Base-by-base conservation (phyloP, 1,284 basidiomycete species). In the Apiotrichum brassicae region DNA sequence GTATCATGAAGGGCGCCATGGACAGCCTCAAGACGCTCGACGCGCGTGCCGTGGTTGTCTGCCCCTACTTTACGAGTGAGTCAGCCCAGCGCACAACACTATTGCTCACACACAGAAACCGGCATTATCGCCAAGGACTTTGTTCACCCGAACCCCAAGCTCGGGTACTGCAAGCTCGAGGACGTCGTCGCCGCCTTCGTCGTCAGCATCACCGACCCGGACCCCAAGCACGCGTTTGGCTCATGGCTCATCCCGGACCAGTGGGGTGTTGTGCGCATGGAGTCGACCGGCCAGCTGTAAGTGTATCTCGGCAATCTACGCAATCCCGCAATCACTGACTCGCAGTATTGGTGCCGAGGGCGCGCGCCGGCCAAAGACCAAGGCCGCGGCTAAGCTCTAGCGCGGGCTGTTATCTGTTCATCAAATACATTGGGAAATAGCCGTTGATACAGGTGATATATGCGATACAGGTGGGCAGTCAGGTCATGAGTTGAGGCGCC, bases 261-360 rank as follows among this genome's bases (percentile, higher is more conserved):
- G 36, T 32, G 28, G 36, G 44, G 44, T 22, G 36, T 46, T 9
- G 36, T 37, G n/a, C 25, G 44, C 16, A 46, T 46, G 44, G 35
- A 38, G 14, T 11, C 44, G 20, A 30, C 35, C 0, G 44, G 44
- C 12, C 16, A 24, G 16, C 11, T 28, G 40, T 42, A 28, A 32
- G 40, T 40, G 12, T 9, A 36, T 19, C 3, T 30, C 28, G n/a
- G n/a, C n/a, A n/a, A n/a, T n/a, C n/a, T n/a, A n/a, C n/a, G n/a
- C n/a, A n/a, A n/a, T n/a, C n/a, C n/a, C n/a, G n/a, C n/a, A n/a
- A n/a, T n/a, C n/a, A n/a, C n/a, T n/a, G n/a, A n/a, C n/a, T n/a
- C 9, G 4, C 44, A 54, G 52, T 13, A 24, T 54, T 7, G 52
- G 52, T 11, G 52, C 52, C 28, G 52, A 49, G 44, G 52, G 39